These are phyloP conservation scores for Pisolithus tinctorius DNA, from an alignment of 768 basidiomycete species.

Conservation along the genomic window DNA sequence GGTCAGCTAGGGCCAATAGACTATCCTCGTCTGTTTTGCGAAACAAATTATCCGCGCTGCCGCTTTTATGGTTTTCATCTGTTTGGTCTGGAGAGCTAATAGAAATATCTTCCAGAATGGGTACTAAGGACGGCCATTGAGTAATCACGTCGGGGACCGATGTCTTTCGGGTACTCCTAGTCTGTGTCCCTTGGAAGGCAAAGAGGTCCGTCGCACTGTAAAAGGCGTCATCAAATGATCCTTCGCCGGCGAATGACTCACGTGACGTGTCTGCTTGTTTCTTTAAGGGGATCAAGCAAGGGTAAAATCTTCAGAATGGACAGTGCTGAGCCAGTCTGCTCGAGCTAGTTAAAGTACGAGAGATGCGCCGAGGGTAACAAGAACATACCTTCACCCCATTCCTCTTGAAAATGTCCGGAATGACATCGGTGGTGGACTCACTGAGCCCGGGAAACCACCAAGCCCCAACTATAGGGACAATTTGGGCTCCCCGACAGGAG, in stretches of 20 bases:
- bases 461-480: constrained; percentile 37
- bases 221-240: constrained; percentile 11
- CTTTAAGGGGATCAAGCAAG: constrained; percentile 62
- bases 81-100: constrained; percentile 40
- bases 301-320: constrained; percentile 65
- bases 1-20: constrained; percentile 56
- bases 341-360: constrained; percentile 8
- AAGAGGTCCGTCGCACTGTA: constrained; percentile 72
- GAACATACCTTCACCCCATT: constrained; percentile 52
- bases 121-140: constrained; percentile 61
- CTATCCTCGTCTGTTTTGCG: constrained; percentile 46
- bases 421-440: constrained; percentile 30
- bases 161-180: constrained; percentile 36
- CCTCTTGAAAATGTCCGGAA: constrained; percentile 74
- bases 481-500: constrained; percentile 8
- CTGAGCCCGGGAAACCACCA: constrained; percentile 69
- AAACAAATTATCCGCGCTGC: constrained; percentile 21
- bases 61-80: constrained; percentile 23
- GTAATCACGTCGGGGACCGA: constrained; percentile 54
- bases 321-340: constrained; percentile 71
- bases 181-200: constrained; percentile 68
- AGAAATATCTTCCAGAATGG: constrained; percentile 52
- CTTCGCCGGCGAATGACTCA: constrained; percentile 29
- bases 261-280: constrained; percentile 63
- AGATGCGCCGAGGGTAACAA: not conserved